Evolutionary conservation across 2,329 filamentous ascomycete species (phyloP), one percentile per base, ranked within the genome.

Genomic region (Trichoderma semiorbis): DNA sequence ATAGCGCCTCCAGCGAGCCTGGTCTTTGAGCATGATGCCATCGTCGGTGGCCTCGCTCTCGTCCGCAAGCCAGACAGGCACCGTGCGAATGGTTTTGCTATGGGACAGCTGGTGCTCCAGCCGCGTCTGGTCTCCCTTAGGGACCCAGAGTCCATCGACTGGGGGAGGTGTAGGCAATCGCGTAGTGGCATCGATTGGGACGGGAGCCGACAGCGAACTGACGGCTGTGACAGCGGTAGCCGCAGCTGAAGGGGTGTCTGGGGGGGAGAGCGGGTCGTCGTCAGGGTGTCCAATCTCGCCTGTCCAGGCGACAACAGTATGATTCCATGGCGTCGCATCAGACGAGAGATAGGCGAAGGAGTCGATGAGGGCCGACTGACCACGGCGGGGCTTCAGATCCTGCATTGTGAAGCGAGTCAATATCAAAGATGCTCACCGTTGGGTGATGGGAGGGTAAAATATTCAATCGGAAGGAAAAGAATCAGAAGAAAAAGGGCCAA

Each of bases 241-340:
- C 32, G 77, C 71, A 8, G 76, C 58, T 3, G 84, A 83, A 32
- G 87, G 85, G 0, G 84, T 85, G 69, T 82, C 81, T 21, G 85
- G 84, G 2, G 86, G 83, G 6, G 85, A 84, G 14, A 83, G 74
- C 24, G 77, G 74, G 34, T 80, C 78, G 58, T 87, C 85, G 53
- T 78, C 74, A 3, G 85, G 82, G 5, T 81, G 83, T 71, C 91
- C 88, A 72, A 95, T 92, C 81, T 98, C 95, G 72, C 95, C 95
- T 3, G 95, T 97, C 95, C 95, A 98, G 60, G 94, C 95, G 68
- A 98, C 93, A 7, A 98, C 88, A 1, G 91, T 96, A 83, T 98
- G 95, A 77, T 94, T 93, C 95, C 95, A 98, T 24, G 92, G 90
- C 2, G 92, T 91, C 57, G 92, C 87, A 70, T 92, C 86, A n/a